These are phyloP conservation scores for Mortierella claussenii DNA, from an alignment of 192 early-diverging fungal genomes.

Conservation along the genomic window DNA sequence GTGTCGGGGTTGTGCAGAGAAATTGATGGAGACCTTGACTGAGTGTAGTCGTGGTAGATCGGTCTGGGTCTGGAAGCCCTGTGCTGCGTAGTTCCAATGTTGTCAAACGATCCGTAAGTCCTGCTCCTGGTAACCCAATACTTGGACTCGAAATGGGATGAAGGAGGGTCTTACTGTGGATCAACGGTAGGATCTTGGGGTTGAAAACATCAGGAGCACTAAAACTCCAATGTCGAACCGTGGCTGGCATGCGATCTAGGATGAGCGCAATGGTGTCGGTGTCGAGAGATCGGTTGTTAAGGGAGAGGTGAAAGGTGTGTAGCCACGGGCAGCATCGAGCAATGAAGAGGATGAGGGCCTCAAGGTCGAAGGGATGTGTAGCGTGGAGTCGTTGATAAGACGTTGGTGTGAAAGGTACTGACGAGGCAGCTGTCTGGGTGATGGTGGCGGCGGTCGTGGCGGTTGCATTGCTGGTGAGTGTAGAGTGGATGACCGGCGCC, in stretches of 20 bases:
- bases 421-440: too few relatives aligned
- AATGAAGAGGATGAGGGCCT: background rate
- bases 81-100: slow-evolving; percentile 8
- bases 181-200: background rate
- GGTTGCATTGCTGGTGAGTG: background rate
- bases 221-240: slow-evolving; percentile 21
- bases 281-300: background rate
- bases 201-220: slow-evolving; percentile 1
- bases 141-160: too few relatives aligned
- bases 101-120: background rate
- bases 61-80: slow-evolving; percentile 8
- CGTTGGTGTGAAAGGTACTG: background rate
- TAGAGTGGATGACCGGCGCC: background rate
- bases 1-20: slow-evolving; percentile 17
- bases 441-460: background rate
- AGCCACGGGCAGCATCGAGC: slow-evolving; percentile 10
- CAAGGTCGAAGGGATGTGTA: slow-evolving; percentile 9
- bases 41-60: slow-evolving; percentile 9
- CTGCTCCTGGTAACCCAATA: too few relatives aligned
- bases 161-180: slow-evolving; percentile 4
- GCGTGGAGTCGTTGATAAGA: background rate
- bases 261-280: background rate
- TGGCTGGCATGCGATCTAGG: background rate
- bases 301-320: slow-evolving; percentile 17
- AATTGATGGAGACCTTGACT: slow-evolving; percentile 15